Conservation (phyloP, 208 protist genomes). For the Polymyxa betae region DNA sequence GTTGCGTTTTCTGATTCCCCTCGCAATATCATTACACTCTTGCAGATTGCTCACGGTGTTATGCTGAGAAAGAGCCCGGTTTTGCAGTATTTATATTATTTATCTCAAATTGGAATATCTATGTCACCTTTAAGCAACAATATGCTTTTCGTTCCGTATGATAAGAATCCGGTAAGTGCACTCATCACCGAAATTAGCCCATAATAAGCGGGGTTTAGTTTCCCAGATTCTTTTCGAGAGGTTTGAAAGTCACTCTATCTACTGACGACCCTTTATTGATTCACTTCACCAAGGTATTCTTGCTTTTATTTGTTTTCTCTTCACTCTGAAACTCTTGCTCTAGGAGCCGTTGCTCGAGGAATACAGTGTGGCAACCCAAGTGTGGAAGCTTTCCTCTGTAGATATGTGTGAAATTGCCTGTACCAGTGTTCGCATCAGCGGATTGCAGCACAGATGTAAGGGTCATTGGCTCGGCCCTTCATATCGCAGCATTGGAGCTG, state of each 20-base stretch:
- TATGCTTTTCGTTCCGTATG: slow-evolving; percentile 94
- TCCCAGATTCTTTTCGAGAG: slow-evolving; percentile 87
- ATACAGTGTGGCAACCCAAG: slow-evolving; percentile 95
- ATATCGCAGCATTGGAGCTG: slow-evolving; percentile 82
- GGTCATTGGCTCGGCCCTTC: slow-evolving; percentile 82
- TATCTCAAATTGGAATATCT: slow-evolving; percentile 92
- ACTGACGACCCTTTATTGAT: slow-evolving; percentile 95
- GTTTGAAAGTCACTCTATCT: slow-evolving; percentile 94
- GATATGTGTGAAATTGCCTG: slow-evolving; percentile 97
- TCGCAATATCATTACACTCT: not conserved
- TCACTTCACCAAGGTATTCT: slow-evolving; percentile 85
- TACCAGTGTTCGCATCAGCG: slow-evolving; percentile 86
- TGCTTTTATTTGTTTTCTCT: not conserved
- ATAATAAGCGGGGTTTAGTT: slow-evolving; percentile 10
- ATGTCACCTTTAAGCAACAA: slow-evolving; percentile 99
- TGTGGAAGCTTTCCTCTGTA: slow-evolving; percentile 89
- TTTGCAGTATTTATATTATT: slow-evolving; percentile 98
- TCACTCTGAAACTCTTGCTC: not conserved
- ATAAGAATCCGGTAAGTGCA: slow-evolving; percentile 82
- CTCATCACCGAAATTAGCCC: not conserved
- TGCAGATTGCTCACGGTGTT: slow-evolving; percentile 59
- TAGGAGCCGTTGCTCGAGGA: slow-evolving; percentile 97
- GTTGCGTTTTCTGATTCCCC: not conserved
- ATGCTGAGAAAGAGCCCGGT: slow-evolving; percentile 73
- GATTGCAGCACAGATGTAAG: slow-evolving; percentile 29